Evolutionary conservation across 352 stramenopile genomes (phyloP).

Genomic region (Phytopythium helicoides): DNA sequence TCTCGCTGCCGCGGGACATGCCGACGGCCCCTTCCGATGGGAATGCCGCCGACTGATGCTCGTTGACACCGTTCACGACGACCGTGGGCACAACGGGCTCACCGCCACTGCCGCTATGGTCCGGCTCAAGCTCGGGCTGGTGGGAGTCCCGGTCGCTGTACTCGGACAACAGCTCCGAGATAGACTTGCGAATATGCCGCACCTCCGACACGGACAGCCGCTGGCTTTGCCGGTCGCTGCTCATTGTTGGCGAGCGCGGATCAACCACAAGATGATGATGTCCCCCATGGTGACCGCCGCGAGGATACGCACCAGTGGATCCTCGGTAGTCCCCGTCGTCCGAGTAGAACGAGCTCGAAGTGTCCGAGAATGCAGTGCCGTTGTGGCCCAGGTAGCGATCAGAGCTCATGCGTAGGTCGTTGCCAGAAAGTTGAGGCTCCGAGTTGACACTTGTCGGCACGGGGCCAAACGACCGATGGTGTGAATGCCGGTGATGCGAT

Average conservation of each 20-base stretch:
- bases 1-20: conserved; percentile 23
- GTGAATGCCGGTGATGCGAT: conserved; percentile 1
- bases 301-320: conserved; percentile 3
- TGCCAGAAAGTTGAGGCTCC: conserved; percentile 12
- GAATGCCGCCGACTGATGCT: conserved; percentile 10
- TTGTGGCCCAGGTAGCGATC: no score
- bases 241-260: conserved; percentile 1
- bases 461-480: not conserved
- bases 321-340: conserved; percentile 24
- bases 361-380: conserved; percentile 17
- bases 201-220: conserved; percentile 23
- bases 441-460: conserved; percentile 1
- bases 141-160: conserved; percentile 33
- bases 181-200: conserved; percentile 42
- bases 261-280: conserved; percentile 12
- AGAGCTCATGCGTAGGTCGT: not conserved
- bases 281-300: conserved; percentile 22
- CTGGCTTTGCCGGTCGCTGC: conserved; percentile 1
- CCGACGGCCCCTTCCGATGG: conserved; percentile 19
- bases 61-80: conserved; percentile 3
- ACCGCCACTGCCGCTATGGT: conserved; percentile 13
- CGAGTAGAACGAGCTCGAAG: conserved; percentile 25
- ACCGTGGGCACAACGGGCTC: conserved; percentile 4
- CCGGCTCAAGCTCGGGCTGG: conserved; percentile 33
- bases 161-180: conserved; percentile 64